Evolutionary conservation across 257 asterid genomes (phyloP).

Genomic region (Penstemon barbatus): DNA sequence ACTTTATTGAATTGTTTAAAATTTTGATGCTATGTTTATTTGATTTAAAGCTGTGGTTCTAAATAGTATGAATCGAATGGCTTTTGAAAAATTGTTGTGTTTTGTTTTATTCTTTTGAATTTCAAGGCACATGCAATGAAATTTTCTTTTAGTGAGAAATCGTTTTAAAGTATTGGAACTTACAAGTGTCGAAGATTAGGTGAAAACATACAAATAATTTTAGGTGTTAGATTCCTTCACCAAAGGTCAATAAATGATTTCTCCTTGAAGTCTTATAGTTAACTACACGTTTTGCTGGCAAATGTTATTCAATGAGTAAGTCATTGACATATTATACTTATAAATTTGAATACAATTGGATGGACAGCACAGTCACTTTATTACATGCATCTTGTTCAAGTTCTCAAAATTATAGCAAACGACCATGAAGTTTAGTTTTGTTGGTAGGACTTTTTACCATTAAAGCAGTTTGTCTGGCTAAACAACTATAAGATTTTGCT

Average conservation of each 20-base stretch:
- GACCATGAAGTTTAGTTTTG: background rate
- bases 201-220: slow-evolving; percentile 3
- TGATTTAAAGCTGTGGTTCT: background rate
- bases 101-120: background rate
- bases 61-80: background rate
- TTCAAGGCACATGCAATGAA: background rate
- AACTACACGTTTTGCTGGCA: slow-evolving; percentile 1
- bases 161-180: background rate
- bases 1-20: slow-evolving; percentile 14
- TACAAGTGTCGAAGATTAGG: background rate
- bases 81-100: background rate
- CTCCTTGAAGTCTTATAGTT: background rate
- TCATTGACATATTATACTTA: background rate
- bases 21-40: background rate
- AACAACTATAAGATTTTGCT: background rate
- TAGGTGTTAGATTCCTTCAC: background rate
- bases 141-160: background rate
- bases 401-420: background rate
- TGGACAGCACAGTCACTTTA: background rate
- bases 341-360: background rate
- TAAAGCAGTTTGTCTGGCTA: slow-evolving; percentile 2
- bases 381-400: background rate
- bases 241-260: background rate
- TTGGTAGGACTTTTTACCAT: slow-evolving; percentile 1
- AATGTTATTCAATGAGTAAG: background rate